A percentile compares a stretch with the other conserved stretches of the same genome.
Conservation (phyloP, 106 monocot species). For the Ottelia alismoides region DNA sequence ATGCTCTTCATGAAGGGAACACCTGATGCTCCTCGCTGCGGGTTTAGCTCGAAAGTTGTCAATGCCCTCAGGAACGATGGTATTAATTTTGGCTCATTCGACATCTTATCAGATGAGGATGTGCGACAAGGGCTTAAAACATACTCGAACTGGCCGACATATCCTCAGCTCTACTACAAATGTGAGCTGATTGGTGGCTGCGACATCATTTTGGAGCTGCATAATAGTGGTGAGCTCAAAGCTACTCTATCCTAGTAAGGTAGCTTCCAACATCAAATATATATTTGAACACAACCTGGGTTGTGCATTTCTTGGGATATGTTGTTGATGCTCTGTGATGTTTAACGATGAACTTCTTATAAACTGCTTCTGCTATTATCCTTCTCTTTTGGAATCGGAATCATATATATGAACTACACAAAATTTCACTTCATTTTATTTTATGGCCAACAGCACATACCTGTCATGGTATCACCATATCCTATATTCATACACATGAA, state of each 20-base stretch:
- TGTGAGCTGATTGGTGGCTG: slow-evolving; percentile 87
- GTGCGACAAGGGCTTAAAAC: slow-evolving; percentile 87
- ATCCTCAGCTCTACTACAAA: slow-evolving; percentile 84
- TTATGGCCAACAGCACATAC: no score
- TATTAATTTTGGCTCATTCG: slow-evolving; percentile 61
- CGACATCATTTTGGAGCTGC: slow-evolving; percentile 77
- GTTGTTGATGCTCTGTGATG: no score
- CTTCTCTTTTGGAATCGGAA: no score
- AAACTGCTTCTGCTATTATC: no score
- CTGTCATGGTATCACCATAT: no score
- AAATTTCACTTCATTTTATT: no score
- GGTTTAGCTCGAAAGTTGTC: slow-evolving; percentile 91
- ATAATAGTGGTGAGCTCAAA: slow-evolving; percentile 62
- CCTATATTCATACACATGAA: no score
- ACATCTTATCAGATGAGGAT: slow-evolving; percentile 83
- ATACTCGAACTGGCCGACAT: slow-evolving; percentile 93
- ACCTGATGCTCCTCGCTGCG: slow-evolving; percentile 68
- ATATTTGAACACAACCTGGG: no score
- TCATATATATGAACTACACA: no score
- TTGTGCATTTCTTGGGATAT: no score
- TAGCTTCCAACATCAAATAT: no score
- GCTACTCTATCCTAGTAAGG: slow-evolving; percentile 47
- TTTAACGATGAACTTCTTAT: no score
- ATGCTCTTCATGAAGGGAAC: slow-evolving; percentile 96
- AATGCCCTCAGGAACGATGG: slow-evolving; percentile 61